These are phyloP conservation scores for Cephaloascus fragrans DNA, from an alignment of 805 yeast species.

Conservation along the genomic window DNA sequence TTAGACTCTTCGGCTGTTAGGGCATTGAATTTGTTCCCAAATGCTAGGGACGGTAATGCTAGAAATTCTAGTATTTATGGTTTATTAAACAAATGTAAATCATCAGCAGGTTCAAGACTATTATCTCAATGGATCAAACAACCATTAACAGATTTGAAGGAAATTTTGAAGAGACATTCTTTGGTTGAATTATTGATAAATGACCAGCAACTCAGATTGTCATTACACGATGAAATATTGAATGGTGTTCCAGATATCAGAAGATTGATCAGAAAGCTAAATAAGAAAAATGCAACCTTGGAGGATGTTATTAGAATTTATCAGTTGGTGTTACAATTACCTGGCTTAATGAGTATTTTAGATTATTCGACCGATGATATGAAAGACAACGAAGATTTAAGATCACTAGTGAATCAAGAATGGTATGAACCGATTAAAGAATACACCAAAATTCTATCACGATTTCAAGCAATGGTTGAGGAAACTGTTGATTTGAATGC, in stretches of 20 bases:
- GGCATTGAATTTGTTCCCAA: slow-evolving; percentile 81
- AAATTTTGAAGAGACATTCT: slow-evolving; percentile 58
- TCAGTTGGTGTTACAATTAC: slow-evolving; percentile 65
- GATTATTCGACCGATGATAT: slow-evolving; percentile 3
- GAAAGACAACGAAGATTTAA: slow-evolving; percentile 12
- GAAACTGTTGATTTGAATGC: slow-evolving; percentile 85
- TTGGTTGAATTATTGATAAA: slow-evolving; percentile 70
- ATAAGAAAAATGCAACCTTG: slow-evolving; percentile 42
- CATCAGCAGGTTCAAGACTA: slow-evolving; percentile 80
- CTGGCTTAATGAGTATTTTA: slow-evolving; percentile 39
- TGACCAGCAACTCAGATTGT: slow-evolving; percentile 56
- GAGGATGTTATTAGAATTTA: slow-evolving; percentile 89
- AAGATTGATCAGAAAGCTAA: slow-evolving; percentile 61
- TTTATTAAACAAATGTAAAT: slow-evolving; percentile 78
- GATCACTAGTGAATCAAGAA: slow-evolving; percentile 27
- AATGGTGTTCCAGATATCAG: slow-evolving; percentile 76
- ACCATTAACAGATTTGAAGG: slow-evolving; percentile 62
- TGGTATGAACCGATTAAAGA: slow-evolving; percentile 55
- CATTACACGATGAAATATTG: slow-evolving; percentile 57
- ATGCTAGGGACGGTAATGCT: slow-evolving; percentile 16
- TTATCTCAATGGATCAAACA: slow-evolving; percentile 94
- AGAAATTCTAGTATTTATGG: slow-evolving; percentile 58
- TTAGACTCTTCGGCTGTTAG: slow-evolving; percentile 84
- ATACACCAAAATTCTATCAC: slow-evolving; percentile 41
- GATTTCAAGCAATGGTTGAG: slow-evolving; percentile 80